Base-by-base conservation (phyloP, 2,329 filamentous ascomycete genomes). In the Pseudopithomyces chartarum region DNA sequence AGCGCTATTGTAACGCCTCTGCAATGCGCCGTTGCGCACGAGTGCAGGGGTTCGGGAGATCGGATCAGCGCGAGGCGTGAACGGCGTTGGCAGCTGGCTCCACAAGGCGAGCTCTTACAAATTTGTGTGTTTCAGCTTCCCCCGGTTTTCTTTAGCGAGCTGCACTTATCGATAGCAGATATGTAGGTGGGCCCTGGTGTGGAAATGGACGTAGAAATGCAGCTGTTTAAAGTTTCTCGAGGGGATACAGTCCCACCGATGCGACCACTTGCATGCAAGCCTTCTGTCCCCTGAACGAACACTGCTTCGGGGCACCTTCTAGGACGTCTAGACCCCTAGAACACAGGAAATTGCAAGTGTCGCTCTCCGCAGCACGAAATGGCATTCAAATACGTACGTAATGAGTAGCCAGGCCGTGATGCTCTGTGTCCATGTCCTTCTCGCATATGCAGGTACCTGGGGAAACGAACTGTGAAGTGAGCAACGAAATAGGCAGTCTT, bases 11-110 rank as follows among this genome's bases (percentile, higher is more conserved):
- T 20, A 15, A 22, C 39, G 47, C 47, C 11, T 8, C 17, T 34
- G 33, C 20, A n/a, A 43, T 42, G 33, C 33, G 48, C 17, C 13
- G 39, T 45, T 39, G 47, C 20, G 48, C 48, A 23, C 38, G 36
- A n/a, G 38, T 50, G 38, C 48, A 51, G 47, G 47, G 22, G 8
- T n/a, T 17, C 32, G 23, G 48, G 20, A 8, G 38, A 51, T 51
- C 48, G 38, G 48, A 51, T 33, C 38, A 42, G 48, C 48, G 38
- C 48, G 26, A 42, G 48, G 48, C 48, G 38, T 51, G 12, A 22
- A 51, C 26, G 48, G 48, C 48, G 38, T 43, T 22, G 47, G 11
- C 34, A 19, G 47, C 47, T 39, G 34, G 47, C 39, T 50, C 47
- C 47, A 50, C 47, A 34, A 50, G n/a, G 34, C 34, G 47, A 50